phyloP scores from a whole-genome alignment of 192 early-diverging fungal genomes.

The Podila verticillata region DNA sequence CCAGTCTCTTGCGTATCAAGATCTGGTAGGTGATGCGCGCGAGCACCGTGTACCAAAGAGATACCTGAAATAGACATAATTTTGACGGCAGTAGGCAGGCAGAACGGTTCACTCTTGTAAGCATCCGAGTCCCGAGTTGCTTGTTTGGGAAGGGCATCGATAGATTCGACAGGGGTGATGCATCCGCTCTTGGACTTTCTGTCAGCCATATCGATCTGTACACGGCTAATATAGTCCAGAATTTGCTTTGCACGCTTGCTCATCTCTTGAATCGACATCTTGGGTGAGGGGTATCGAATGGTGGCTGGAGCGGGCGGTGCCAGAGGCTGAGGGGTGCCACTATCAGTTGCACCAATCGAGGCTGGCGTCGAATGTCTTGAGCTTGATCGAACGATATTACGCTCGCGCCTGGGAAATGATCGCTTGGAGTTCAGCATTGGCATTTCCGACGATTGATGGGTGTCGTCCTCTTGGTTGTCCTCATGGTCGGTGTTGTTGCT shows the following conservation, averaged over 20 bases:
- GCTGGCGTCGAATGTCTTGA: slow-evolving; percentile 38
- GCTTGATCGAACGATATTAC: background rate
- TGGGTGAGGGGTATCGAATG: slow-evolving; percentile 61
- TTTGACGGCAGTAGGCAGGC: background rate
- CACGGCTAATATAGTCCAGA: slow-evolving; percentile 67
- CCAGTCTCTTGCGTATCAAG: background rate
- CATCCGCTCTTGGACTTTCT: slow-evolving; percentile 22
- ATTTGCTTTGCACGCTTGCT: slow-evolving; percentile 73
- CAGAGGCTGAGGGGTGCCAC: slow-evolving; percentile 39
- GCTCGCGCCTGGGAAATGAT: slow-evolving; percentile 1
- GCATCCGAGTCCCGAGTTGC: background rate
- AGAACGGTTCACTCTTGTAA: background rate
- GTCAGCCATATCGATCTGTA: slow-evolving; percentile 59
- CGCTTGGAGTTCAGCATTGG: slow-evolving; percentile 4
- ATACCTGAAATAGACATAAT: background rate
- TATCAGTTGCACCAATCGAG: background rate
- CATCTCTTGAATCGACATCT: slow-evolving; percentile 71
- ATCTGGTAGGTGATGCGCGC: slow-evolving; percentile 12
- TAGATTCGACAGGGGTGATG: slow-evolving; percentile 2
- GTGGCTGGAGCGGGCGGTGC: slow-evolving; percentile 57
- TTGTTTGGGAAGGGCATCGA: background rate
- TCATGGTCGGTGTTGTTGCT: background rate
- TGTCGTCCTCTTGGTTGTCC: slow-evolving; percentile 6
- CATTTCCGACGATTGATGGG: background rate
- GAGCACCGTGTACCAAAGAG: background rate